A percentile compares a stretch with the other conserved stretches of the same genome.
Evolutionary conservation across 805 yeast genomes (phyloP).

Genomic region (Sungouiozyma ichnusensis): DNA sequence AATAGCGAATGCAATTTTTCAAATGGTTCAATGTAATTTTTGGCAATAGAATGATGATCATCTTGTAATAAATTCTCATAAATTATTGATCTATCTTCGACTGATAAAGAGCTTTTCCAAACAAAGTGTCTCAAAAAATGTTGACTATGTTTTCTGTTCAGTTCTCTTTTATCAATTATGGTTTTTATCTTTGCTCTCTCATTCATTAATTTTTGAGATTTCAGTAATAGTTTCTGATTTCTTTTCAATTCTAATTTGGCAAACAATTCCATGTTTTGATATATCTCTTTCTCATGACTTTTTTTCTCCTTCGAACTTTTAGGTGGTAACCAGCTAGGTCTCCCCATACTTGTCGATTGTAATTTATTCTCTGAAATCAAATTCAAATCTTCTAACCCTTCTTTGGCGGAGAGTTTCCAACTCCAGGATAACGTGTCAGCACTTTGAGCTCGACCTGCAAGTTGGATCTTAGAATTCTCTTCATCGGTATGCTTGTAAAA

Average conservation of each 20-base stretch:
- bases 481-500: constrained; percentile 31
- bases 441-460: constrained; percentile 26
- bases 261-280: not conserved
- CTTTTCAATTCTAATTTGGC: not conserved
- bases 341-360: constrained; percentile 41
- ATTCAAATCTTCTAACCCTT: constrained; percentile 44
- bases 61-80: constrained; percentile 17
- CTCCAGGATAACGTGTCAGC: constrained; percentile 29
- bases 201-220: not conserved
- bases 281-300: constrained; percentile 35
- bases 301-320: constrained; percentile 40
- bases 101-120: constrained; percentile 16
- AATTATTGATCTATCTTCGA: constrained; percentile 11
- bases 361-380: constrained; percentile 53
- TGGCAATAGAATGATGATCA: constrained; percentile 25
- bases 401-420: constrained; percentile 25
- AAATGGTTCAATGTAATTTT: constrained; percentile 2
- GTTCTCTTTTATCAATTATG: not conserved
- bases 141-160: not conserved
- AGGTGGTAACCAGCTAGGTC: constrained; percentile 67
- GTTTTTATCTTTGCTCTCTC: not conserved
- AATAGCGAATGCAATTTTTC: not conserved
- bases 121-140: constrained; percentile 12
- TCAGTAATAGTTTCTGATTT: not conserved
- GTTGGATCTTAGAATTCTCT: constrained; percentile 26